phyloP scores from a whole-genome alignment of 345 rosid genomes.

The Brassica rapa region DNA sequence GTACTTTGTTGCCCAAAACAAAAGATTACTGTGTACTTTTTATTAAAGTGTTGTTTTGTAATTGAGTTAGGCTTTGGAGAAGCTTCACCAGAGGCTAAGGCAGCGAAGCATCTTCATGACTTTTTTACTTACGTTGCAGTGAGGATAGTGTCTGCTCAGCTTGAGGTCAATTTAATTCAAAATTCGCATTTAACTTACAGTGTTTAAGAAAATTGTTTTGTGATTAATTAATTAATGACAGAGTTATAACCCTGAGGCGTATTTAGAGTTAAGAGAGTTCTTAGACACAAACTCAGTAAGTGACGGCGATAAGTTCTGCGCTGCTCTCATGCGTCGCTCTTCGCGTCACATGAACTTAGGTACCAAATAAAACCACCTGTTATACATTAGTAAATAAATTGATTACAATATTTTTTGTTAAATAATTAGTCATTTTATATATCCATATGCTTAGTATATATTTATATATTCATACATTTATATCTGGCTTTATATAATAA shows the following conservation, averaged over 20 bases:
- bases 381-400: background rate
- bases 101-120: slow-evolving; percentile 70
- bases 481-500: too few species aligned
- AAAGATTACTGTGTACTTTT: background rate
- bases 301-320: slow-evolving; percentile 82
- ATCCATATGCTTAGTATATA: background rate
- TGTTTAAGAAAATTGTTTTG: background rate
- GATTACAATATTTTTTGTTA: background rate
- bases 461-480: background rate
- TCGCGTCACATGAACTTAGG: slow-evolving; percentile 70
- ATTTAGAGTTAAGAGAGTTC: slow-evolving; percentile 64
- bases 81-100: slow-evolving; percentile 89
- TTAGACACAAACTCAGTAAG: slow-evolving; percentile 56
- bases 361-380: slow-evolving; percentile 18
- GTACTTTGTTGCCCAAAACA: too few species aligned
- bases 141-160: slow-evolving; percentile 74
- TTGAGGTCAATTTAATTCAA: slow-evolving; percentile 50
- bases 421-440: background rate
- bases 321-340: slow-evolving; percentile 76
- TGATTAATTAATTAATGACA: slow-evolving; percentile 21
- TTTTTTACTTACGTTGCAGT: slow-evolving; percentile 79
- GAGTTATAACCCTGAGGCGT: slow-evolving; percentile 88
- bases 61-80: slow-evolving; percentile 64
- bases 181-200: background rate
- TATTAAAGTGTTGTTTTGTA: background rate